phyloP scores from a whole-genome alignment of 345 rosid genomes.

The Erucastrum elatum region DNA sequence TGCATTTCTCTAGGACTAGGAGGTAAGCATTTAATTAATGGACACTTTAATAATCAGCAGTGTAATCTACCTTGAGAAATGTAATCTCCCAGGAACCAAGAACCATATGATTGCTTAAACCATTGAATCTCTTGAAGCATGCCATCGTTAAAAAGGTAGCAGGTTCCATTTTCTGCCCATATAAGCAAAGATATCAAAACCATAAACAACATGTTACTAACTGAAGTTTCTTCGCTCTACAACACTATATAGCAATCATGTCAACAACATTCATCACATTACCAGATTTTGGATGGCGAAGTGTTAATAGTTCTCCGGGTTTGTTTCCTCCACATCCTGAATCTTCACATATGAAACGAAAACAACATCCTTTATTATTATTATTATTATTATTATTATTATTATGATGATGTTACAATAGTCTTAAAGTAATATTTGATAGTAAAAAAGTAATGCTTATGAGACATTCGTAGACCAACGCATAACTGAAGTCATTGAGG shows the following conservation, averaged over 20 bases:
- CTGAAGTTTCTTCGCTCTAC: neutral
- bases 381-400: no score
- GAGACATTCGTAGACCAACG: neutral
- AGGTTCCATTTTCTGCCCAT: conserved; percentile 51
- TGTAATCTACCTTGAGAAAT: conserved; percentile 59
- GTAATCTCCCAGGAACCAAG: conserved; percentile 93
- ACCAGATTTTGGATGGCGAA: conserved; percentile 92
- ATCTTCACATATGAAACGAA: conserved; percentile 33
- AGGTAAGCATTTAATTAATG: neutral
- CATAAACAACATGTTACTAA: neutral
- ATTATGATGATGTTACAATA: neutral
- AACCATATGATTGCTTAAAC: conserved; percentile 79
- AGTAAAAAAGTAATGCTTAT: neutral
- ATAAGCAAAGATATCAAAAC: neutral
- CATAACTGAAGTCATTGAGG: neutral
- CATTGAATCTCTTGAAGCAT: conserved; percentile 79
- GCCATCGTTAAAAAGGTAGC: conserved; percentile 57
- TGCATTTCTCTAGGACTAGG: neutral
- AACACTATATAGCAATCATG: neutral
- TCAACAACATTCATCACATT: neutral
- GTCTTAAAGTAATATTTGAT: neutral
- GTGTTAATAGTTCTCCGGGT: conserved; percentile 52
- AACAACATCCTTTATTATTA: neutral
- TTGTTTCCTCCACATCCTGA: conserved; percentile 35
- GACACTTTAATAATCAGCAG: neutral